phyloP scores from a whole-genome alignment of 2,329 filamentous ascomycete genomes.

The Diaporthe sp. region DNA sequence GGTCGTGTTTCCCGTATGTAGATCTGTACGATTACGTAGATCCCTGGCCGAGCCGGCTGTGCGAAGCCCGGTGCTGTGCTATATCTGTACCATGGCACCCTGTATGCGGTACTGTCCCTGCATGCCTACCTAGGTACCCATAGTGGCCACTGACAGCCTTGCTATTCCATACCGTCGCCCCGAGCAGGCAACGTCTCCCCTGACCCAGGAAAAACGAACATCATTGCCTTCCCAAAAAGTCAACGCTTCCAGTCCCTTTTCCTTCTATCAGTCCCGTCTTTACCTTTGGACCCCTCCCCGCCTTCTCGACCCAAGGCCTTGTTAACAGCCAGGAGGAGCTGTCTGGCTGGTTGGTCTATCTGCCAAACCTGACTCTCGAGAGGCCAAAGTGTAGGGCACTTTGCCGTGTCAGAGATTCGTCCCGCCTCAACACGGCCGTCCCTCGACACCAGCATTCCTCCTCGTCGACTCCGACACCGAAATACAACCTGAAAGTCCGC shows the following conservation, averaged over 20 bases:
- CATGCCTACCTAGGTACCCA: neutral
- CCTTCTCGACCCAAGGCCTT: neutral
- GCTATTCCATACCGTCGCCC: too few relatives aligned
- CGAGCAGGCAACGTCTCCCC: too few relatives aligned
- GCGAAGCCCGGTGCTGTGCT: neutral
- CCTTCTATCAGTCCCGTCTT: slow-evolving; percentile 1
- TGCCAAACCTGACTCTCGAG: slow-evolving; percentile 4
- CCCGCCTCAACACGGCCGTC: neutral
- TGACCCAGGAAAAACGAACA: neutral
- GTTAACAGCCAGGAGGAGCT: neutral
- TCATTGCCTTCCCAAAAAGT: neutral
- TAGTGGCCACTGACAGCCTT: too few relatives aligned
- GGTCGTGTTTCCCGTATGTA: slow-evolving; percentile 11
- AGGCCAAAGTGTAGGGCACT: slow-evolving; percentile 11
- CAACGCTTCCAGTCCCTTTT: neutral
- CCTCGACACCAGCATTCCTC: slow-evolving; percentile 6
- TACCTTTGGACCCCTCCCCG: neutral
- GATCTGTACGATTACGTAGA: slow-evolving; percentile 27
- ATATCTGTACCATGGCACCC: neutral
- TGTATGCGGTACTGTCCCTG: neutral
- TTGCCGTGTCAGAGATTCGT: slow-evolving; percentile 21
- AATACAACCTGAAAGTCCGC: neutral
- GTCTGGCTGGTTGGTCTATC: neutral
- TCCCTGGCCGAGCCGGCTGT: slow-evolving; percentile 1
- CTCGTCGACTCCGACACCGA: neutral